These are phyloP conservation scores for Alternaria conjuncta DNA, from an alignment of 2,329 filamentous ascomycete species.

Conservation along the genomic window DNA sequence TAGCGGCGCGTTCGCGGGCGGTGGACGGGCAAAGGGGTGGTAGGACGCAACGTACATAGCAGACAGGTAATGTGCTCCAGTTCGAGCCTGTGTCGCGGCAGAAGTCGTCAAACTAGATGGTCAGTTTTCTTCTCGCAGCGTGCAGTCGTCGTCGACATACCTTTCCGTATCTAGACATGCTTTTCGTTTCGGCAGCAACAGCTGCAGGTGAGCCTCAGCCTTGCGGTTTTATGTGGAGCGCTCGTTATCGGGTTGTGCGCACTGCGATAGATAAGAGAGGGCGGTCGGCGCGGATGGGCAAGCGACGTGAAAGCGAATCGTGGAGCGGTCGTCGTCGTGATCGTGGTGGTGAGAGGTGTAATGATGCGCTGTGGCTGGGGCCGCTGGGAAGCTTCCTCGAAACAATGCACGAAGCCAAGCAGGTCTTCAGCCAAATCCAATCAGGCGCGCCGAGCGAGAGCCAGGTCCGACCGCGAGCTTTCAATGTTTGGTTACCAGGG, in stretches of 20 bases:
- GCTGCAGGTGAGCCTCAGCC: constrained; percentile 33
- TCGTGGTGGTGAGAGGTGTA: constrained; percentile 16
- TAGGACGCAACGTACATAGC: constrained; percentile 52
- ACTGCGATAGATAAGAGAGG: constrained; percentile 7
- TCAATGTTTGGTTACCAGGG: constrained; percentile 19
- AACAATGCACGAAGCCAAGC: constrained; percentile 26
- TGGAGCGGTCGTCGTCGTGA: constrained; percentile 9
- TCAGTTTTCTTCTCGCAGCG: background rate
- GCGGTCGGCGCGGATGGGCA: constrained; percentile 13
- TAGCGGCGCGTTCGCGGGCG: constrained; percentile 31
- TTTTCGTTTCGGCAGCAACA: constrained; percentile 15
- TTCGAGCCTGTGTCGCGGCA: constrained; percentile 57
- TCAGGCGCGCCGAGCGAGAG: background rate
- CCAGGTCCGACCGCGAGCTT: constrained; percentile 3
- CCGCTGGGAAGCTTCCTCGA: constrained; percentile 21
- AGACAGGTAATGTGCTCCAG: constrained; percentile 53
- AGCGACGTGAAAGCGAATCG: constrained; percentile 12
- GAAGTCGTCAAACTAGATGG: constrained; percentile 50
- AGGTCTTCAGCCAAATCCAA: background rate
- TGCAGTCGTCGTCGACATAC: background rate
- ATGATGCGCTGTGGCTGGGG: constrained; percentile 27
- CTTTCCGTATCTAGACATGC: constrained; percentile 43
- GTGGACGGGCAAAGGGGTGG: constrained; percentile 12
- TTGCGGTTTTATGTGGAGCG: constrained; percentile 24
- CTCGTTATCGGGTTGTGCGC: constrained; percentile 10